phyloP scores from a whole-genome alignment of 805 yeast species.

The Jamesozyma rosinii region DNA sequence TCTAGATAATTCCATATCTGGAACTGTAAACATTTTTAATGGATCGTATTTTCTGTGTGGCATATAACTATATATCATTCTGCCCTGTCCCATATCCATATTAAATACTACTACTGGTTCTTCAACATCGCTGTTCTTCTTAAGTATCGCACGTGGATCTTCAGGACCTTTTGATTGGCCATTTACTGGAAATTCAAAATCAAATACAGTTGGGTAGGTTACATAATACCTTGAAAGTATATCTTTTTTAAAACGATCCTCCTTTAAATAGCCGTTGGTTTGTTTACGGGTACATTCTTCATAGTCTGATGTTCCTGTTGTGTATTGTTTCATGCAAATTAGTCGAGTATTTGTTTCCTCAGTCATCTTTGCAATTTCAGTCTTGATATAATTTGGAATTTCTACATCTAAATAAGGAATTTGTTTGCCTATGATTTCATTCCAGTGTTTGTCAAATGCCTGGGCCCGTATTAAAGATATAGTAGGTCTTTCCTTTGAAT shows the following conservation, averaged over 20 bases:
- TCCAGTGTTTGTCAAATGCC: slow-evolving; percentile 38
- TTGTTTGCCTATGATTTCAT: slow-evolving; percentile 17
- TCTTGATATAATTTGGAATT: slow-evolving; percentile 19
- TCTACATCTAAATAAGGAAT: slow-evolving; percentile 27
- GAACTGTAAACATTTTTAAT: not conserved
- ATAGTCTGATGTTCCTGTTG: slow-evolving; percentile 9
- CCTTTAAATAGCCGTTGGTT: slow-evolving; percentile 12
- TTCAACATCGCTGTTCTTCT: not conserved
- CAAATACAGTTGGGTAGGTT: slow-evolving; percentile 5
- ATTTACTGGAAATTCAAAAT: slow-evolving; percentile 1
- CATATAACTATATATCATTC: slow-evolving; percentile 3
- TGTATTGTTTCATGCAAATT: slow-evolving; percentile 19
- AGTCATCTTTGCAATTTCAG: slow-evolving; percentile 18
- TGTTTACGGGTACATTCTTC: slow-evolving; percentile 17
- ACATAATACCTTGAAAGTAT: slow-evolving; percentile 3
- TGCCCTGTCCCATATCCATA: not conserved
- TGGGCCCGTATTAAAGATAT: slow-evolving; percentile 37
- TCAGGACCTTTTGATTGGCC: slow-evolving; percentile 5
- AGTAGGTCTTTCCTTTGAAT: not conserved
- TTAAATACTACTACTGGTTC: slow-evolving; percentile 10
- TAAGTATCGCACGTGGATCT: slow-evolving; percentile 6
- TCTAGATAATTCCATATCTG: not conserved
- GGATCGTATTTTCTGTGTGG: slow-evolving; percentile 7
- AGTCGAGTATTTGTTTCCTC: slow-evolving; percentile 12
- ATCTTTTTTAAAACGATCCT: slow-evolving; percentile 5